Evolutionary conservation across 2,329 filamentous ascomycete species (phyloP).

Genomic region (Pleurostoma richardsiae): DNA sequence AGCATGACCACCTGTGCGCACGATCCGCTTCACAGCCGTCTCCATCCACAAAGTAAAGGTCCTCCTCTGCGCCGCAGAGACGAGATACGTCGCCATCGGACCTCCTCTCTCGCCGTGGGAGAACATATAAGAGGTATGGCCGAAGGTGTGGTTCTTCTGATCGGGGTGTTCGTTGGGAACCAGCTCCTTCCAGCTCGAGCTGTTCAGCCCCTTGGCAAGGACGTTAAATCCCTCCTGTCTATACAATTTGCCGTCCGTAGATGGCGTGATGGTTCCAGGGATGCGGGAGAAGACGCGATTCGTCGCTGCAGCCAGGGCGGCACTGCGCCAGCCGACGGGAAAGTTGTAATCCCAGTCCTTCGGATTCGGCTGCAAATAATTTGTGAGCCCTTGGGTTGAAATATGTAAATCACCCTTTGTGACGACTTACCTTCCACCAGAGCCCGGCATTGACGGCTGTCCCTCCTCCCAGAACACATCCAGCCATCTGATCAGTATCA

Average conservation of each 20-base stretch:
- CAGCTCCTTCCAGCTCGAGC: slow-evolving; percentile 58
- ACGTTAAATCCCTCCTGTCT: slow-evolving; percentile 62
- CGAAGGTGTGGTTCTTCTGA: slow-evolving; percentile 61
- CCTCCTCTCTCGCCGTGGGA: slow-evolving; percentile 61
- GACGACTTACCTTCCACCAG: slow-evolving; percentile 50
- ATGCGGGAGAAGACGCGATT: slow-evolving; percentile 64
- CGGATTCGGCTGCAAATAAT: slow-evolving; percentile 41
- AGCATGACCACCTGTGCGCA: slow-evolving; percentile 55
- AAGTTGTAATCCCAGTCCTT: slow-evolving; percentile 70
- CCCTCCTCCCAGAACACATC: slow-evolving; percentile 59
- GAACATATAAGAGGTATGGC: slow-evolving; percentile 64
- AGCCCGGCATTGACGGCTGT: slow-evolving; percentile 58
- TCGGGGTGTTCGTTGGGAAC: slow-evolving; percentile 51
- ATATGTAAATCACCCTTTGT: background rate
- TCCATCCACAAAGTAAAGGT: slow-evolving; percentile 67
- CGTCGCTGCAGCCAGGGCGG: slow-evolving; percentile 55
- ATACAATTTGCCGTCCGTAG: slow-evolving; percentile 61
- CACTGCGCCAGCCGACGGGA: slow-evolving; percentile 64
- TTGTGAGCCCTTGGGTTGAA: background rate
- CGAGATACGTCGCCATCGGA: slow-evolving; percentile 67
- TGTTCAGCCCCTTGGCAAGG: slow-evolving; percentile 51
- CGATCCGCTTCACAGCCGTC: slow-evolving; percentile 61
- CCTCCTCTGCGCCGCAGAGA: slow-evolving; percentile 48
- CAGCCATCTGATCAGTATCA: slow-evolving; percentile 63
- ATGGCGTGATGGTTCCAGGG: slow-evolving; percentile 62